Conservation (phyloP, 1,284 basidiomycete genomes). For the Tremellales sp. region DNA sequence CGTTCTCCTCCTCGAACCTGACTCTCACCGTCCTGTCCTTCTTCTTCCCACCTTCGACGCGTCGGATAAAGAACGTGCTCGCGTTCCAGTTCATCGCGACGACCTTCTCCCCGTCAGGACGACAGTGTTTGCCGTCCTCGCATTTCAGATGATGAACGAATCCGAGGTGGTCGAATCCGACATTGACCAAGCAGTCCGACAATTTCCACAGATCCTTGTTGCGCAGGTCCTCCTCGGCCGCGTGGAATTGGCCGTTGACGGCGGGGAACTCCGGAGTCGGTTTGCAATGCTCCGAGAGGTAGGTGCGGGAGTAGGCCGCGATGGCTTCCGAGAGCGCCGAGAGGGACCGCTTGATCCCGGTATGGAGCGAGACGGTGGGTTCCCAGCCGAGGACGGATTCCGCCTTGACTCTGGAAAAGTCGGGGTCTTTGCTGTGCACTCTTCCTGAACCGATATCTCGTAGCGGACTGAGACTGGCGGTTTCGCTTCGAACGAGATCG, state of each 20-base stretch:
- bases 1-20: constrained; percentile 36
- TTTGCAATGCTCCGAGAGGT: constrained; percentile 7
- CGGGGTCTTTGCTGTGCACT: not conserved
- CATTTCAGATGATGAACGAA: constrained; percentile 45
- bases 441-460: constrained; percentile 5
- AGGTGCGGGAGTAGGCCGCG: constrained; percentile 5
- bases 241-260: constrained; percentile 5
- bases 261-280: not conserved
- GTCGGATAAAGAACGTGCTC: constrained; percentile 3
- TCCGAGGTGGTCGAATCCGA: constrained; percentile 40
- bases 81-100: constrained; percentile 7
- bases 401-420: constrained; percentile 16
- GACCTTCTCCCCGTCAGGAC: constrained; percentile 30
- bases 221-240: constrained; percentile 31
- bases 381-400: constrained; percentile 16
- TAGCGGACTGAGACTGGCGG: not conserved
- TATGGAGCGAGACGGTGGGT: constrained; percentile 18
- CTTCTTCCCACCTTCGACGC: no score
- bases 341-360: constrained; percentile 5
- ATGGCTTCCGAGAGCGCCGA: not conserved
- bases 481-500: not conserved
- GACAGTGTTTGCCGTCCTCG: constrained; percentile 35
- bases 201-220: constrained; percentile 39
- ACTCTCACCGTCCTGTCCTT: constrained; percentile 23
- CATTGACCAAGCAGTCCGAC: constrained; percentile 41